Evolutionary conservation across 768 basidiomycete species (phyloP).

Genomic region (Cyathus striatus): DNA sequence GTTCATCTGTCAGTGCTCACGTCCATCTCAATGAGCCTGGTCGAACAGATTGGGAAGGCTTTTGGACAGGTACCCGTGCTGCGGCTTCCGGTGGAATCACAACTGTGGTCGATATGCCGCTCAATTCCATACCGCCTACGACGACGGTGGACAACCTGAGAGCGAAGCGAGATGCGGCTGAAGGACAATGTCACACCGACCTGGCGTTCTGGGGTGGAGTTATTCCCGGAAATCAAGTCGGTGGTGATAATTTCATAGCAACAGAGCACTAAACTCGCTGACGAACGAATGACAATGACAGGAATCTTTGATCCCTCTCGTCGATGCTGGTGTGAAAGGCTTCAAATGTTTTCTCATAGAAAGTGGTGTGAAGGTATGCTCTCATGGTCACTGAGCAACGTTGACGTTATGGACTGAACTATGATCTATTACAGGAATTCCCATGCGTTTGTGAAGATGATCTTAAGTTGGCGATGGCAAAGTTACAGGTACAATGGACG

Average conservation of each 20-base stretch:
- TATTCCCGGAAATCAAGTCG: constrained; percentile 85
- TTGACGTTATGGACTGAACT: background rate
- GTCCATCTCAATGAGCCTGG: constrained; percentile 95
- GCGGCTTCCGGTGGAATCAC: constrained; percentile 95
- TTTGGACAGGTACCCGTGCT: constrained; percentile 85
- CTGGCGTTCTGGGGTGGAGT: constrained; percentile 95
- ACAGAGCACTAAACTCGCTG: too few species aligned
- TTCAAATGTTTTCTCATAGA: constrained; percentile 98
- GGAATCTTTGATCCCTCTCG: constrained; percentile 70
- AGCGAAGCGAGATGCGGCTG: constrained; percentile 66
- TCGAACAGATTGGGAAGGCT: constrained; percentile 92
- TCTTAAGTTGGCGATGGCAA: constrained; percentile 62
- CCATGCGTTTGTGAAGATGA: constrained; percentile 77
- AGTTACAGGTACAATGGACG: constrained; percentile 71
- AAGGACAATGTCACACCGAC: constrained; percentile 71
- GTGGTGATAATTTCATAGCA: too few species aligned
- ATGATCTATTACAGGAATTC: constrained; percentile 81
- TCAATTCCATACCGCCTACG: constrained; percentile 96
- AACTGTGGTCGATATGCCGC: constrained; percentile 94
- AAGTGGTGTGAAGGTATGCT: constrained; percentile 84
- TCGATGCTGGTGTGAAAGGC: constrained; percentile 81
- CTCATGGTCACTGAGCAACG: background rate
- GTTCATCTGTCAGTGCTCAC: constrained; percentile 53
- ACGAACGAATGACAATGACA: too few species aligned
- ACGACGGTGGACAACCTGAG: constrained; percentile 77